Base-by-base conservation (phyloP, 495 filamentous ascomycete genomes). In the Aspergillus affinis region DNA sequence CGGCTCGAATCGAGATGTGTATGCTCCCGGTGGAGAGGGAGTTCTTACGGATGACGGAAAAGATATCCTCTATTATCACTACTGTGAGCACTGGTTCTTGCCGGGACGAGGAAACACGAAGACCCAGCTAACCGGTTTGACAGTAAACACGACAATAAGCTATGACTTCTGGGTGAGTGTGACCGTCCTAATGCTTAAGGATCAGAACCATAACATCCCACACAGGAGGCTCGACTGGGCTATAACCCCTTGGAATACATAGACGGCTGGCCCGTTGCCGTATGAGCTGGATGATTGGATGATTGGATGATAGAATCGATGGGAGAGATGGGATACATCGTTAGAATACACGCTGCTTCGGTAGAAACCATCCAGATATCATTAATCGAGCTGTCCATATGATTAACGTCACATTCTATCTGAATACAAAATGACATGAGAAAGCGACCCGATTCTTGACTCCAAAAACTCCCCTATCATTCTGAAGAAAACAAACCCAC, bases 61-160 rank as follows among this genome's bases (percentile, higher is more conserved):
- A 13, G 78, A 81, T 51, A 64, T 79, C 17, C 67, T 81, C 8
- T 82, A 78, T 58, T 81, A 81, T 56, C 79, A 81, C 56, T 81
- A 81, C 49, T 65, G 76, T 80, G 57, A 62, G 76, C n/a, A n/a
- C 71, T 46, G n/a, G 9, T n/a, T 52, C 23, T n/a, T 23, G 21
- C 47, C 9, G 4, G 9, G 21, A 27, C 9, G 50, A n/a, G 15
- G 23, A 9, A 9, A 1, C 21, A 32, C 26, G 30, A n/a, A 3
- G 50, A 10, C 12, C 1, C 36, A 13, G 12, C 62, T 61, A 54
- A 61, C 58, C 23, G 30, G 21, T 45, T 23, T 51, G 55, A 58
- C 52, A 79, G 77, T 78, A 51, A 80, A 79, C 69, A 72, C 61
- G 27, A 71, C 69, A 13, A 66, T 81, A 27, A 69, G 76, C 52